Base-by-base conservation (phyloP, 495 filamentous ascomycete species). In the Usnea hakonensis region DNA sequence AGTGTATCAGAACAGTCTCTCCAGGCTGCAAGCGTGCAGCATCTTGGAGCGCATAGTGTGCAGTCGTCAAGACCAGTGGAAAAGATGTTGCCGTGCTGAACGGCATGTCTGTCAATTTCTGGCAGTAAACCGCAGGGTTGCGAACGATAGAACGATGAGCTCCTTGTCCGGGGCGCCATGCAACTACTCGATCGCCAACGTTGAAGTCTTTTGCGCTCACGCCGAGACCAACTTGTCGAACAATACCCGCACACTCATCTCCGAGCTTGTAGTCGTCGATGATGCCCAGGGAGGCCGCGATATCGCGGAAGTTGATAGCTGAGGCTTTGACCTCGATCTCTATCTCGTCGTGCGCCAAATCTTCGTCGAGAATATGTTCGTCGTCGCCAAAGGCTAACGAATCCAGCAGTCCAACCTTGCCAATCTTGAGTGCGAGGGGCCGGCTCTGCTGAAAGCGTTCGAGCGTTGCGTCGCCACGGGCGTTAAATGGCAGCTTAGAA, bases 1-100 rank as follows among this genome's bases (percentile, higher is more conserved):
- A 74, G 32, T 79, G 76, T 35, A 79, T 77, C 11, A 78, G 65
- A 4, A 78, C 70, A 35, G 67, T 70, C 58, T 82, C 68, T 44
- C 72, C 76, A 26, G 60, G 55, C 55, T 62, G 40, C 7, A 80
- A 64, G 2, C 67, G 61, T 0, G 70, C 76, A 5, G 72, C 23
- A 35, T 77, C 43, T 19, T 70, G 26, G 3, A 83, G 55, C 0
- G 69, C 61, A 52, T 75, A 73, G 6, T 76, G 61, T 0, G 73
- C 67, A 1, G 77, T 79, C n/a, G 58, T 54, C 30, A 71, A 71
- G 2, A 72, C 71, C 19, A 75, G 36, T 1, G 71, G 70, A n/a
- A 75, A 61, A 14, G 63, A 65, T 2, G 76, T 70, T 11, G 74
- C 76, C 21, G 53, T 63, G 38, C 28, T 53, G 30, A 63, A 68